Evolutionary conservation across 78 protist genomes (phyloP), one percentile per base, ranked within the genome.

Genomic region (Isochrysis galbana): DNA sequence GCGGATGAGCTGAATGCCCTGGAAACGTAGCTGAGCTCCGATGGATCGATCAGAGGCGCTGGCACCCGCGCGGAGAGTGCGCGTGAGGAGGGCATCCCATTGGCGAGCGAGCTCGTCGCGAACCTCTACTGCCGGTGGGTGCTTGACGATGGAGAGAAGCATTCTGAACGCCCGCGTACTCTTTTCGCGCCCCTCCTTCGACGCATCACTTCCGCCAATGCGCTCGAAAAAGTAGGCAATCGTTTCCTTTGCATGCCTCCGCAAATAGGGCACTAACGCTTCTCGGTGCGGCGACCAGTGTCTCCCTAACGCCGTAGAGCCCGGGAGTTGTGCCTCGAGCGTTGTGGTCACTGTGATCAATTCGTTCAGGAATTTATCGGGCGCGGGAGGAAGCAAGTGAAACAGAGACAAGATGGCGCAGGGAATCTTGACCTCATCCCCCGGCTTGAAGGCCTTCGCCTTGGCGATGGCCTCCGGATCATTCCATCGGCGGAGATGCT

Each of bases 381-480:
- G 95, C 90, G 95, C 96, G 14, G 96, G 96, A 42, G 98, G 98
- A 4, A 97, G 95, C 7, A 96, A 91, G 93, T 95, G 97, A 93
- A 97, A 98, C 41, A 96, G 92, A 39, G 94, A 96, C 42, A 98
- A 88, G 48, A 98, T 96, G 34, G 84, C 84, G 47, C 97, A 93
- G 3, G 96, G 84, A 61, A 97, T 94, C 46, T 47, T 36, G 22
- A 87, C 70, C 38, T 90, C 92, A 17, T 90, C 92, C 69, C 48
- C 92, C 34, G 82, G 92, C 61, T 42, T 44, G 67, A 44, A 39
- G 22, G 61, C 11, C 70, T 90, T 41, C 41, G 46, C 72, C 55
- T 91, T 54, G 23, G 4, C 26, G 23, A 91, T 38, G 21, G 61
- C 91, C 45, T 94, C 94, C 38, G 95, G 90, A 21, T 97, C 98